phyloP scores from a whole-genome alignment of 768 basidiomycete species.

The Gymnopilus junonius region DNA sequence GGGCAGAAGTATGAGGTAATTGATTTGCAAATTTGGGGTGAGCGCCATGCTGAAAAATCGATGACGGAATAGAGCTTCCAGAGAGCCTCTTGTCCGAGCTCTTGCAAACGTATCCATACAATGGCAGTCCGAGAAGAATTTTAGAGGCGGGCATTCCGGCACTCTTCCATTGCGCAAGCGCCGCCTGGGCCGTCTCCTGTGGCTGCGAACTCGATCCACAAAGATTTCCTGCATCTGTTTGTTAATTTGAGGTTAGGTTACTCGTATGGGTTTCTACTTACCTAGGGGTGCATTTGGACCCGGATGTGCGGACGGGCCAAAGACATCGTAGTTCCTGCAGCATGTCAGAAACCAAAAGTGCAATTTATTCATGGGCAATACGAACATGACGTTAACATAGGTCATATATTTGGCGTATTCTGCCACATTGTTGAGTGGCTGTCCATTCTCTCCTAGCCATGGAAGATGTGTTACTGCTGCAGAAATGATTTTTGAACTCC shows the following conservation, averaged over 20 bases:
- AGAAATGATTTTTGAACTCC: constrained; percentile 67
- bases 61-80: constrained; percentile 25
- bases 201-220: constrained; percentile 69
- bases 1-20: constrained; percentile 15
- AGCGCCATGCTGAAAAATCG: constrained; percentile 23
- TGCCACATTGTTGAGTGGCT: constrained; percentile 65
- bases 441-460: constrained; percentile 64
- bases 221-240: constrained; percentile 41
- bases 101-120: constrained; percentile 68
- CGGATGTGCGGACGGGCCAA: constrained; percentile 61
- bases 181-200: constrained; percentile 64
- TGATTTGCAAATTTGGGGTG: constrained; percentile 28
- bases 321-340: constrained; percentile 83
- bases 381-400: constrained; percentile 48
- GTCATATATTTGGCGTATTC: constrained; percentile 67
- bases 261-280: constrained; percentile 8
- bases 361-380: too few relatives aligned
- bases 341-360: too few relatives aligned
- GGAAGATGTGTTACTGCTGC: constrained; percentile 71
- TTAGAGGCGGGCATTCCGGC: constrained; percentile 72
- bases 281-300: constrained; percentile 79
- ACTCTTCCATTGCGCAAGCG: constrained; percentile 63
- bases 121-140: constrained; percentile 70
- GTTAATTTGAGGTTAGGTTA: not conserved
- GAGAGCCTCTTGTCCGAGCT: constrained; percentile 40